A percentile compares a stretch with the other conserved stretches of the same genome.
phyloP scores from a whole-genome alignment of 2,329 filamentous ascomycete genomes.

The Dichotomopilus funicola region DNA sequence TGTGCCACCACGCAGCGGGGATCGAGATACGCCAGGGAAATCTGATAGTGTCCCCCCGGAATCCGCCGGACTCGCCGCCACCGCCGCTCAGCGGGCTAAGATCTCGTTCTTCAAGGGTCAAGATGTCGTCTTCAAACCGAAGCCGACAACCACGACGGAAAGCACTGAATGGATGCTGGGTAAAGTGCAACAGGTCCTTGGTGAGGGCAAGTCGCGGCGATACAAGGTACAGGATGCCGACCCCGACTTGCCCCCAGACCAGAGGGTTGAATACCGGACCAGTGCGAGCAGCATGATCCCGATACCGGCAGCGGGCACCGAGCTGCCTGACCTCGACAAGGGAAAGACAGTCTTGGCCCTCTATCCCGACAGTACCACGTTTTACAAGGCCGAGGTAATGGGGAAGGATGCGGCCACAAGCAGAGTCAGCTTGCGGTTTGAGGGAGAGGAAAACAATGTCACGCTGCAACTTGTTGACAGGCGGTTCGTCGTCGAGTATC shows the following conservation, averaged over 20 bases:
- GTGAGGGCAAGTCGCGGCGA: conserved; percentile 68
- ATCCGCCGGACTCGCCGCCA: conserved; percentile 25
- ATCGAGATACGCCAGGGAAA: conserved; percentile 50
- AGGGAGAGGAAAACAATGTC: conserved; percentile 68
- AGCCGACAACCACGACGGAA: conserved; percentile 40
- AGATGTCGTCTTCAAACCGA: conserved; percentile 60
- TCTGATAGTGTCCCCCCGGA: conserved; percentile 49
- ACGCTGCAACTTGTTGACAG: conserved; percentile 70
- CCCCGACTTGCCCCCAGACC: conserved; percentile 57
- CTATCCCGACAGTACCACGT: conserved; percentile 79
- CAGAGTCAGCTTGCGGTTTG: conserved; percentile 64
- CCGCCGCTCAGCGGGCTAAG: conserved; percentile 41
- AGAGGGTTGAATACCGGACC: conserved; percentile 63
- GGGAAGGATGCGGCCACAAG: conserved; percentile 49
- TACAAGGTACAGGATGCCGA: conserved; percentile 78
- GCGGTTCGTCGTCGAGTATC: conserved; percentile 69
- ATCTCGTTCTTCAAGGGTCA: conserved; percentile 55
- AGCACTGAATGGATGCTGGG: conserved; percentile 67
- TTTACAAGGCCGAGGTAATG: conserved; percentile 78
- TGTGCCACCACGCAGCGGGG: conserved; percentile 32
- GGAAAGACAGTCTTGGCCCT: conserved; percentile 70
- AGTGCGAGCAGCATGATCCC: conserved; percentile 70
- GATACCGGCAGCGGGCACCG: conserved; percentile 53
- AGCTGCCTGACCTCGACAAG: conserved; percentile 55
- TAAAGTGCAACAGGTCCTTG: conserved; percentile 67